phyloP scores from a whole-genome alignment of 169 alveolate genomes.

The Plasmodium adleri region DNA sequence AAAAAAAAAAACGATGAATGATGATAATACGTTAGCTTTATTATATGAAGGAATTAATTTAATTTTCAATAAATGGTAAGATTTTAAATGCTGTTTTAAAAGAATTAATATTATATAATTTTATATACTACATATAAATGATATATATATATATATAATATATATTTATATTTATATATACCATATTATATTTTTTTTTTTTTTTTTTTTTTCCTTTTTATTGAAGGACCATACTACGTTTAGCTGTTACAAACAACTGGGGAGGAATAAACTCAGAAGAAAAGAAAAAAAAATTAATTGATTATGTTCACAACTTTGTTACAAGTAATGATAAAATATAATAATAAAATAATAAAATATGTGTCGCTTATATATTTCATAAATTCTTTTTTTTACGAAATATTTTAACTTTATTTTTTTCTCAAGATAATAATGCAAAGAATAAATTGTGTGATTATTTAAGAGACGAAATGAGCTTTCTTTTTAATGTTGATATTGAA shows the following conservation, averaged over 20 bases:
- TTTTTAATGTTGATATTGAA: slow-evolving; percentile 66
- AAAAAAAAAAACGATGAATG: slow-evolving; percentile 23
- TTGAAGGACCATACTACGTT: slow-evolving; percentile 56
- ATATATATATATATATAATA: not conserved
- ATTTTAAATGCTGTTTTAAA: not conserved
- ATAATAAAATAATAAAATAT: not conserved
- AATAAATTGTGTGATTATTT: slow-evolving; percentile 44
- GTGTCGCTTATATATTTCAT: not conserved
- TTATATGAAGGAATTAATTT: slow-evolving; percentile 66
- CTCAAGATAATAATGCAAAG: slow-evolving; percentile 35
- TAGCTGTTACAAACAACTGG: slow-evolving; percentile 71
- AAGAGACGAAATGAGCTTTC: slow-evolving; percentile 55
- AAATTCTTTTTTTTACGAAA: slow-evolving; percentile 5
- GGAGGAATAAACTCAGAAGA: slow-evolving; percentile 68
- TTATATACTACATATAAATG: not conserved
- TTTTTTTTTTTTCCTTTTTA: not conserved
- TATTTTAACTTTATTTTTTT: not conserved
- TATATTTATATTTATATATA: not conserved
- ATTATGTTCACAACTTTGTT: slow-evolving; percentile 50
- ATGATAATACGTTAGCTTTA: slow-evolving; percentile 14
- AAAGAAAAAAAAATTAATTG: slow-evolving; percentile 59
- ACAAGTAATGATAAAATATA: slow-evolving; percentile 13
- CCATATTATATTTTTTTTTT: not conserved
- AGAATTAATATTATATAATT: not conserved
- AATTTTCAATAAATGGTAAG: slow-evolving; percentile 62